Evolutionary conservation across 345 rosid genomes (phyloP).

Genomic region (Rhizophora mangle): DNA sequence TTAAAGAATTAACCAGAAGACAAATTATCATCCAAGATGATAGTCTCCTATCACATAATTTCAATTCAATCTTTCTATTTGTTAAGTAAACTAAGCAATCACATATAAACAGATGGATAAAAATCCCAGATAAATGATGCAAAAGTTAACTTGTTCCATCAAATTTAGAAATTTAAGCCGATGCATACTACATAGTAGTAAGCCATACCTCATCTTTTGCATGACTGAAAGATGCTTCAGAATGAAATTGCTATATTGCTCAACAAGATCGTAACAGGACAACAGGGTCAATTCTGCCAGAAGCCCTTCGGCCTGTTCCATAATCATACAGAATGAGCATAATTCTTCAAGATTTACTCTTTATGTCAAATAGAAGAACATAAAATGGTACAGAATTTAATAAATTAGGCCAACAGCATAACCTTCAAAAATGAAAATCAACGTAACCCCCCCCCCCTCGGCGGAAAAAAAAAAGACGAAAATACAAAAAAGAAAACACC

Average conservation of each 20-base stretch:
- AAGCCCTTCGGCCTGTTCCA: constrained; percentile 78
- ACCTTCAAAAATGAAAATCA: no score
- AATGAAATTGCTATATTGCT: constrained; percentile 56
- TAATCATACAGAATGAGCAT: constrained; percentile 8
- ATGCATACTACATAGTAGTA: background rate
- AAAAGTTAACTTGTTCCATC: background rate
- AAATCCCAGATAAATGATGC: background rate
- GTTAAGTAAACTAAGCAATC: no score
- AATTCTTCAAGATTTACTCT: background rate
- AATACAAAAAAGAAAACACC: no score
- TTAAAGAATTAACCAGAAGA: no score
- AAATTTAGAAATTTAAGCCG: background rate
- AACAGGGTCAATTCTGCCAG: constrained; percentile 57
- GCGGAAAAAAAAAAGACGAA: no score
- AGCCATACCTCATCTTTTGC: constrained; percentile 66
- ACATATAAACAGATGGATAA: background rate
- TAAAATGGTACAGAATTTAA: no score
- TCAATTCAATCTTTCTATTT: no score
- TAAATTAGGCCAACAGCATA: no score
- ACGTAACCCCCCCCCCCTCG: no score
- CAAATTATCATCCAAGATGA: no score
- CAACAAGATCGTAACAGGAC: constrained; percentile 72
- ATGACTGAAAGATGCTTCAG: constrained; percentile 59
- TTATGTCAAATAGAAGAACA: no score
- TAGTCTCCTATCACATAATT: no score